These are phyloP conservation scores for Aspergillus hortae DNA, from an alignment of 2,329 filamentous ascomycete species.

Conservation along the genomic window DNA sequence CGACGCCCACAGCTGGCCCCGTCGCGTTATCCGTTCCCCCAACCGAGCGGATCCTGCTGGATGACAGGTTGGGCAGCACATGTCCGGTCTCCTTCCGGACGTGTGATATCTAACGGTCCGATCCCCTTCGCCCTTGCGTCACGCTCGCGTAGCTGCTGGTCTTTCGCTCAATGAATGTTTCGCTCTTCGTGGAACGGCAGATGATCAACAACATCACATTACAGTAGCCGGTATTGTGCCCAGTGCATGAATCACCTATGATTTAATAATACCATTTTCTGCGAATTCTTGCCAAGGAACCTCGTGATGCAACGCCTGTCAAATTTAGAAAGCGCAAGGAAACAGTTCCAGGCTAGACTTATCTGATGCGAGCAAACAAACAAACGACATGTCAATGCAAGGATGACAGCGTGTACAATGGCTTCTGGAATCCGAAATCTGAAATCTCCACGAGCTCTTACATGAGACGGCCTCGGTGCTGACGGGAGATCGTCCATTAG, in stretches of 20 bases:
- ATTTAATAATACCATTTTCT: not conserved
- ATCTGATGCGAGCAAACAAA: too few species aligned
- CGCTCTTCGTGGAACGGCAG: slow-evolving; percentile 5
- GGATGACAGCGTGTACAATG: too few species aligned
- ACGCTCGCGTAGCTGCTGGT: not conserved
- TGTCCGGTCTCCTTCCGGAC: not conserved
- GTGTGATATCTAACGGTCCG: not conserved
- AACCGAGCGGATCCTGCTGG: not conserved
- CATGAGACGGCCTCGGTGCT: not conserved
- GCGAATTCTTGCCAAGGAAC: not conserved
- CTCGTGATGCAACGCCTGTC: too few species aligned
- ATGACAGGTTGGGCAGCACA: not conserved
- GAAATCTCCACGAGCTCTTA: not conserved
- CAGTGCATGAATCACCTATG: not conserved
- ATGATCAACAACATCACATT: slow-evolving; percentile 10
- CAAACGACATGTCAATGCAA: too few species aligned
- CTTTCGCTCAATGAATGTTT: not conserved
- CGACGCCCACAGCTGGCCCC: not conserved
- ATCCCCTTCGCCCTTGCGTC: slow-evolving; percentile 11
- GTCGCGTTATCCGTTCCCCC: not conserved
- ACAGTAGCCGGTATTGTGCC: slow-evolving; percentile 6
- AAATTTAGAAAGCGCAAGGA: too few species aligned
- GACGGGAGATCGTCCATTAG: slow-evolving; percentile 21
- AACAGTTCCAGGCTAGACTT: too few species aligned
- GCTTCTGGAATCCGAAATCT: not conserved